phyloP scores from a whole-genome alignment of 202 grass and related monocot genomes.

The Panicum virgatum region DNA sequence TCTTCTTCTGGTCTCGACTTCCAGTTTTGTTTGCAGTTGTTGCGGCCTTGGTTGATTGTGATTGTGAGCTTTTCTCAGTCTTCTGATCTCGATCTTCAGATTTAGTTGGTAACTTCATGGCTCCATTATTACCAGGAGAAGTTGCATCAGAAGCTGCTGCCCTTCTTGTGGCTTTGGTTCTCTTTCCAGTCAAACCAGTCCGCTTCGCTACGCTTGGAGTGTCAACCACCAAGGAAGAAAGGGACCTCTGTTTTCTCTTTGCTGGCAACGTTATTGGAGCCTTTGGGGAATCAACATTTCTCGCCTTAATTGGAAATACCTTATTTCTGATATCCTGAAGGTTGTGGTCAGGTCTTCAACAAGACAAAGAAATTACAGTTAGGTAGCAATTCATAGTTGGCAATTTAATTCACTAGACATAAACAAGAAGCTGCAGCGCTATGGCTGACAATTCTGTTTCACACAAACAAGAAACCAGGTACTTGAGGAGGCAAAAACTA shows the following conservation, averaged over 20 bases:
- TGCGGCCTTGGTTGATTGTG: slow-evolving; percentile 45
- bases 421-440: slow-evolving; percentile 23
- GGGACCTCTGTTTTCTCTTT: slow-evolving; percentile 75
- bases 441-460: slow-evolving; percentile 25
- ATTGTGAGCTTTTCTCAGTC: slow-evolving; percentile 29
- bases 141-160: slow-evolving; percentile 20
- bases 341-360: slow-evolving; percentile 70
- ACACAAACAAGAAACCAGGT: slow-evolving; percentile 5
- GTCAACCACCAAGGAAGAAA: slow-evolving; percentile 79
- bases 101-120: slow-evolving; percentile 45
- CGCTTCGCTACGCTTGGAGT: slow-evolving; percentile 52
- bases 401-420: neutral
- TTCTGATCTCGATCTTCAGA: slow-evolving; percentile 48
- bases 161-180: slow-evolving; percentile 67
- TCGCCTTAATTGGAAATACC: slow-evolving; percentile 63
- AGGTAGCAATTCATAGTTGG: slow-evolving; percentile 15
- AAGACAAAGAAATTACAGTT: slow-evolving; percentile 45
- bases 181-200: slow-evolving; percentile 59
- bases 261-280: slow-evolving; percentile 50
- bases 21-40: slow-evolving; percentile 44
- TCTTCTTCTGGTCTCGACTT: slow-evolving; percentile 37
- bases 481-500: neutral
- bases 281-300: slow-evolving; percentile 51
- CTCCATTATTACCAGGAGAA: slow-evolving; percentile 19
- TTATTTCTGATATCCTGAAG: slow-evolving; percentile 74